Evolutionary conservation across 768 basidiomycete species (phyloP), one percentile per base, ranked within the genome.

Genomic region (Phylloporus arenicola): DNA sequence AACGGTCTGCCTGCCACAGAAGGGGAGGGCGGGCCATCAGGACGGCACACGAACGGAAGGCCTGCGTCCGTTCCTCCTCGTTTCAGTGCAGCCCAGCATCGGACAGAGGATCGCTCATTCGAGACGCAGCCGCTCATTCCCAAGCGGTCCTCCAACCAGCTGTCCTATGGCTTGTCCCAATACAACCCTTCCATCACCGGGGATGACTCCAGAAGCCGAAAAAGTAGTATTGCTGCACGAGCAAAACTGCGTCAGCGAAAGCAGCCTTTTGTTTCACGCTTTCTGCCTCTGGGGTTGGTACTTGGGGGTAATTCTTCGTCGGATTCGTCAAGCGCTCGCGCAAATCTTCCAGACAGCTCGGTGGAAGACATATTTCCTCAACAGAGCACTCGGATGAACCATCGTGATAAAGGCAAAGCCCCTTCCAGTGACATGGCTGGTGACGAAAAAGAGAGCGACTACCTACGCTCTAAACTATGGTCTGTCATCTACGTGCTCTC

Each of bases 391-490:
- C 52, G 43, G n/a, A 38, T 33, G 33, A 43, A 31, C 58, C 46
- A 40, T 37, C 50, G 19, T 35, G 37, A 39, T 19, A 54, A 38
- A 5, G 42, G 51, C 20, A 51, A 56, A n/a, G 39, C 48, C 22
- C 25, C 50, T 33, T 39, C 61, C 61, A 55, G 58, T 25, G 50
- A 63, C n/a, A 37, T 47, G 43, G 55, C 63, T 31, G 59, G 51
- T 37, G 60, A 74, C 27, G 74, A 69, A 31, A 76, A 75, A 43
- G 91, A 91, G 68, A 77, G 79, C 24, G 80, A 82, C 53, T 95
- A 94, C 68, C 73, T 95, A 34, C 84, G 79, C 58, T 91, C 90
- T 6, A 92, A 86, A 64, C 60, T 93, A 55, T 94, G 93, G 90
- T 86, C 58, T 19, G 77, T 71, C 16, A 19, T 10, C 38, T 45